Percentiles rank a stretch among this genome's conserved stretches.
Conservation (phyloP, 2,329 filamentous ascomycete genomes). For the Pseudopithomyces maydicus region DNA sequence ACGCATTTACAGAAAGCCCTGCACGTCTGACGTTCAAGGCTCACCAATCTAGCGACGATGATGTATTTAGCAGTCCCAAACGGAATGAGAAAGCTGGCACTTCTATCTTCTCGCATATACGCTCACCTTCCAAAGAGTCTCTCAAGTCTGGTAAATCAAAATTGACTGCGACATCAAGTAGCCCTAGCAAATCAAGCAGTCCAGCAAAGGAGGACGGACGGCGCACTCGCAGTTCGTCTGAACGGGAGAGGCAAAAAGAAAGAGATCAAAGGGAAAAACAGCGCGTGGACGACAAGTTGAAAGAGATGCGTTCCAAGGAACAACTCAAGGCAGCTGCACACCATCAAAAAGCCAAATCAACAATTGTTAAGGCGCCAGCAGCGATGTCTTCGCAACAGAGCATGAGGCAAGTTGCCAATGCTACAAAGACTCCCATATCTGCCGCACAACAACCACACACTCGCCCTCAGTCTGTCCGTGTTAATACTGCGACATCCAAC, state of each 20-base stretch:
- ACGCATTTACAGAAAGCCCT: constrained; percentile 51
- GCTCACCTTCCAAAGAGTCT: constrained; percentile 43
- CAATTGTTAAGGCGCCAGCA: constrained; percentile 57
- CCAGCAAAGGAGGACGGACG: constrained; percentile 46
- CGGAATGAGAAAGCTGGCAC: constrained; percentile 33
- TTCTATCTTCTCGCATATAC: constrained; percentile 41
- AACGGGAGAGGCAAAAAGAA: constrained; percentile 63
- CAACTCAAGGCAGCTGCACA: constrained; percentile 65
- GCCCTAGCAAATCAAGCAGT: constrained; percentile 34
- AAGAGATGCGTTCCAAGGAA: constrained; percentile 72
- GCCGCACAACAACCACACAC: constrained; percentile 35
- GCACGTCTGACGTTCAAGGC: constrained; percentile 30
- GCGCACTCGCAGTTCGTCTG: constrained; percentile 63
- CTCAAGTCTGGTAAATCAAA: constrained; percentile 37
- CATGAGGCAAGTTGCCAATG: constrained; percentile 26
- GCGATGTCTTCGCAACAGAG: constrained; percentile 43
- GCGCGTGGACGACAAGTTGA: constrained; percentile 66
- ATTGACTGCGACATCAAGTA: constrained; percentile 26
- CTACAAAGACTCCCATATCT: constrained; percentile 56
- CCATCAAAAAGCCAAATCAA: constrained; percentile 46
- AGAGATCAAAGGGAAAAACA: constrained; percentile 66
- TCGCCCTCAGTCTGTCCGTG: constrained; percentile 28
- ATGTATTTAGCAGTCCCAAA: constrained; percentile 41
- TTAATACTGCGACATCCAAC: constrained; percentile 38
- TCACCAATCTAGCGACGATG: constrained; percentile 37